These are phyloP conservation scores for Fusarium papillatum DNA, from an alignment of 2,329 filamentous ascomycete species.

Conservation along the genomic window DNA sequence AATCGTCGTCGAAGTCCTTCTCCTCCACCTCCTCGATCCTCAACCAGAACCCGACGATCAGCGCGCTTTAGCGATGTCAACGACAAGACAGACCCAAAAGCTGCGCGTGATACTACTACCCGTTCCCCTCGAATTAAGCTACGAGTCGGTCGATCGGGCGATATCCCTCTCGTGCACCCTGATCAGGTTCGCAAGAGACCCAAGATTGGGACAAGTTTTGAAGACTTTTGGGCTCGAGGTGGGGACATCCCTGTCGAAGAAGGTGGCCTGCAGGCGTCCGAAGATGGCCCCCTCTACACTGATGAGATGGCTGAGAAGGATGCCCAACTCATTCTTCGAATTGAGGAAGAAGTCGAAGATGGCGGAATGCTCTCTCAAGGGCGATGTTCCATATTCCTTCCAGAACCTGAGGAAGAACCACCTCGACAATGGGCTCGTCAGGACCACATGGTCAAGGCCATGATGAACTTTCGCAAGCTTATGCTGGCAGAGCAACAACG, in stretches of 20 bases:
- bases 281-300: conserved; percentile 70
- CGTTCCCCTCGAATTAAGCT: conserved; percentile 63
- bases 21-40: conserved; percentile 55
- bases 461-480: conserved; percentile 83
- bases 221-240: conserved; percentile 69
- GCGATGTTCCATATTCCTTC: conserved; percentile 79
- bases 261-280: conserved; percentile 67
- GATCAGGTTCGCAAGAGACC: conserved; percentile 67
- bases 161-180: conserved; percentile 71
- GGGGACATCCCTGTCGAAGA: conserved; percentile 67
- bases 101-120: conserved; percentile 37
- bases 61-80: conserved; percentile 53
- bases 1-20: conserved; percentile 57
- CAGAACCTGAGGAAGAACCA: conserved; percentile 80
- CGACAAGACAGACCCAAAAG: conserved; percentile 21
- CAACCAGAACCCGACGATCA: conserved; percentile 58
- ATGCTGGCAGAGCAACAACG: conserved; percentile 83
- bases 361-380: conserved; percentile 82
- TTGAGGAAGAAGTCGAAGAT: conserved; percentile 80
- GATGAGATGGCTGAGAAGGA: conserved; percentile 76
- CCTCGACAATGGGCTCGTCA: conserved; percentile 86
- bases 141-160: conserved; percentile 53
- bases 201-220: conserved; percentile 67
- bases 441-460: conserved; percentile 87
- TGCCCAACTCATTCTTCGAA: conserved; percentile 75